Base-by-base conservation (phyloP, 352 stramenopile genomes). In the Pythium angustatum region DNA sequence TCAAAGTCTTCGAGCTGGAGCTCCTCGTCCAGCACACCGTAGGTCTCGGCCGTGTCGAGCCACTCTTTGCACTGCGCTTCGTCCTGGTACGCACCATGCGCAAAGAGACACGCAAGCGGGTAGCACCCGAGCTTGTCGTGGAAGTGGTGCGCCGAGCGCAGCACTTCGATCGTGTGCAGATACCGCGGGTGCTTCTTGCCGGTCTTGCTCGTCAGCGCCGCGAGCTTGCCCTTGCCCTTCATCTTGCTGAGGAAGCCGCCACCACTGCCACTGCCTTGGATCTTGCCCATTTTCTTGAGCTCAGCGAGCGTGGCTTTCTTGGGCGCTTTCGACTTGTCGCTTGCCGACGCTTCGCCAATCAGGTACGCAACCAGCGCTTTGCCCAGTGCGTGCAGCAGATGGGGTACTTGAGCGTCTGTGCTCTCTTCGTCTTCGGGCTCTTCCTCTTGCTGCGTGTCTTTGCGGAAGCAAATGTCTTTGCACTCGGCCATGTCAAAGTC, bases 41-140 rank as follows among this genome's bases (percentile, higher is more conserved):
- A 94, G 45, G 71, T 93, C 43, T 91, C 81, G 12, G 78, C 82
- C 12, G 85, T 94, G 57, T 91, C 85, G 2, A 94, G 73, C 83
- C 85, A 94, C 24, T 69, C 77, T 5, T 78, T 75, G 47, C 82
- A 93, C 60, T 91, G 76, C 74, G 88, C 62, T 63, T 92, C 79
- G 62, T 94, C 73, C 68, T 77, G 58, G 54, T 87, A 89, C 19
- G 62, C 58, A 1, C 76, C 57, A 2, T 68, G 67, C 5, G 85
- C 85, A 58, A 88, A 93, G 48, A 93, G 60, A 60, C 71, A 81
- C 9, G 85, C 82, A 10, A 94, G 71, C 43, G 81, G 78, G 61
- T 94, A 94, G 52, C 82, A 84, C 0, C 85, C 85, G 19, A 94
- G 77, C 63, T 90, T 87, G 71, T 94, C 85, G 65, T 94, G 83